Evolutionary conservation across 345 rosid species (phyloP).

Genomic region (Jatropha curcas): DNA sequence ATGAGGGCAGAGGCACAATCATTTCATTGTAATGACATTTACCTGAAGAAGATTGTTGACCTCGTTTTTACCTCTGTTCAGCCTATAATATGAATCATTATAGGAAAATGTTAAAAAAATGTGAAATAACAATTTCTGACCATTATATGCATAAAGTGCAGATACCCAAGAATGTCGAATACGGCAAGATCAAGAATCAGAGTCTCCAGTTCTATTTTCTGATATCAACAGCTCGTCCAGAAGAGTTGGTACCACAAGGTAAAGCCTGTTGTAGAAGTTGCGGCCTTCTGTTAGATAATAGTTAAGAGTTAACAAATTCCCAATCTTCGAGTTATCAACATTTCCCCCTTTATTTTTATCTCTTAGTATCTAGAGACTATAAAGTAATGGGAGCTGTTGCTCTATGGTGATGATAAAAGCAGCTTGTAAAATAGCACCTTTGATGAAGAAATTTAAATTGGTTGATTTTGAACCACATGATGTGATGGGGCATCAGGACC

Average conservation of each 20-base stretch:
- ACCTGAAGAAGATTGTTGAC: not conserved
- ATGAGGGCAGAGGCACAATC: not conserved
- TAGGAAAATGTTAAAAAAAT: not conserved
- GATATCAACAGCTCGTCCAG: not conserved
- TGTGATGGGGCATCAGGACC: not conserved
- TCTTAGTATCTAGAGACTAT: not conserved
- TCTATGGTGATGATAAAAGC: not conserved
- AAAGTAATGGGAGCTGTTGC: no score
- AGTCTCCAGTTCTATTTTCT: not conserved
- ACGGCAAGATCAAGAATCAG: not conserved
- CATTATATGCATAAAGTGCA: not conserved
- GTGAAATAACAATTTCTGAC: not conserved
- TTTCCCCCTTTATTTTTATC: not conserved
- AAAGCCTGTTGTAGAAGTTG: slow-evolving; percentile 3
- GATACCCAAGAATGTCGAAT: not conserved
- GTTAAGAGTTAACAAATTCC: not conserved
- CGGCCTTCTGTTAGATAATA: not conserved
- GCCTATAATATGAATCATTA: not conserved
- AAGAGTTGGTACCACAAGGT: slow-evolving; percentile 7
- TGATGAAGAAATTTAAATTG: not conserved
- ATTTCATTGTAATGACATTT: not conserved
- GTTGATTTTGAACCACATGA: not conserved
- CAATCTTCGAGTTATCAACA: not conserved
- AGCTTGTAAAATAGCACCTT: not conserved
- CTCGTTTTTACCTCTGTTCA: not conserved